Evolutionary conservation across 352 stramenopile genomes (phyloP), one percentile per base, ranked within the genome.

Genomic region (Halophytophthora polymorphica): DNA sequence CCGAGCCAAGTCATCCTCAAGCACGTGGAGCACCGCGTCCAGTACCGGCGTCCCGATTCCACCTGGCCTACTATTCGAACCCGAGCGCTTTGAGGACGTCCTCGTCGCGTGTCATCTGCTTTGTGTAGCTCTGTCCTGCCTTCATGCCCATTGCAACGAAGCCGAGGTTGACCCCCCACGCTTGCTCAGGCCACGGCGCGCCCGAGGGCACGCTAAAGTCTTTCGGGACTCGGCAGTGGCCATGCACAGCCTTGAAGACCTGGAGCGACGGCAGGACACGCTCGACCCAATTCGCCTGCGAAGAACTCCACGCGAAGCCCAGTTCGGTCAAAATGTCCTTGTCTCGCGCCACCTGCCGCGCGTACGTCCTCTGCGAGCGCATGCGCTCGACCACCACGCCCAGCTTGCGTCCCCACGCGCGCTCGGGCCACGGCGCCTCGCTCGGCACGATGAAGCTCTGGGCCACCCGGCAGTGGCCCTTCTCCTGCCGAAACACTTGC

Each of bases 391-490:
- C 46, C 13, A 19, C 17, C 23, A 37, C 8, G n/a, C 40, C 46
- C 25, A 62, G 38, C 5, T 7, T 7, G 5, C 56, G 4, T 3
- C 65, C 68, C 53, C 59, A 70, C 31, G 68, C 58, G 15, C 41
- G 46, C 6, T 36, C 6, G 0, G 71, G 68, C 71, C 71, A 82
- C 6, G 54, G 65, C 8, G 6, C 11, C 1, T 56, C 25, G 15
- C 53, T 18, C 1, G 64, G 61, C 6, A 78, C 58, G 0, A 57
- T 39, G 39, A 81, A 81, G 15, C 44, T 44, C 28, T 29, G 18
- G 14, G 12, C 23, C 2, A 81, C 45, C 22, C 64, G 21, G 48
- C 61, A 70, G 49, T 83, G 62, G 12, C 56, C 56, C 35, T 66
- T 35, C 11, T 69, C 17, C 1, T 29, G 14, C 22, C 46, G 36